Evolutionary conservation across 306 rosid species (phyloP).

Genomic region (Rosa rugosa): DNA sequence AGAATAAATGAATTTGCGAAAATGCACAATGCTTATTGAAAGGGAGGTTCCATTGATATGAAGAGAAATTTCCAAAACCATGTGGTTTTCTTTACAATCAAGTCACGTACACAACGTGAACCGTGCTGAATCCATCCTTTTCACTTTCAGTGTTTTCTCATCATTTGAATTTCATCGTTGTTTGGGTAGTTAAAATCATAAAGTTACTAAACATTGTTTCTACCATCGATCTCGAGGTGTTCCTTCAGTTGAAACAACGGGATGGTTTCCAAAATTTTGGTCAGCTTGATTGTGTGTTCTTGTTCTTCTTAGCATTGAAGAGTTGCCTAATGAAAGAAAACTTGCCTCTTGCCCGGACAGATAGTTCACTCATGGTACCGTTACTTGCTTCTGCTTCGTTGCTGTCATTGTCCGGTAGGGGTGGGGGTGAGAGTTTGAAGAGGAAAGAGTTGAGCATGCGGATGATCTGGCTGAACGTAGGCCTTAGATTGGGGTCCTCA

Average conservation of each 20-base stretch:
- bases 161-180: constrained; percentile 7
- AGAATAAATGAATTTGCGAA: background rate
- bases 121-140: constrained; percentile 1
- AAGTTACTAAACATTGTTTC: constrained; percentile 1
- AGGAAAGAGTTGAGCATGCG: constrained; percentile 76
- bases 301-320: constrained; percentile 75
- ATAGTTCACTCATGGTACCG: constrained; percentile 54
- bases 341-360: constrained; percentile 72
- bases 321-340: constrained; percentile 76
- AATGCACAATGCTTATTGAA: background rate
- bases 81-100: constrained; percentile 28
- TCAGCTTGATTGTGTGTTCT: constrained; percentile 58
- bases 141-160: constrained; percentile 12
- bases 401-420: constrained; percentile 42
- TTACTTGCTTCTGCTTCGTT: constrained; percentile 54
- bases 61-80: constrained; percentile 17
- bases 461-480: constrained; percentile 78
- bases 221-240: background rate
- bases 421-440: constrained; percentile 63
- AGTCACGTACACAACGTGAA: constrained; percentile 28
- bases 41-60: constrained; percentile 11
- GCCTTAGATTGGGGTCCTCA: constrained; percentile 85
- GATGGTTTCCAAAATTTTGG: constrained; percentile 39
- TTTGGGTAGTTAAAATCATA: constrained; percentile 19
- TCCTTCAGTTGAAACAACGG: constrained; percentile 23